A percentile compares a stretch with the other conserved stretches of the same genome.
phyloP scores from a whole-genome alignment of 257 asterid genomes.

The Echites panduratus region DNA sequence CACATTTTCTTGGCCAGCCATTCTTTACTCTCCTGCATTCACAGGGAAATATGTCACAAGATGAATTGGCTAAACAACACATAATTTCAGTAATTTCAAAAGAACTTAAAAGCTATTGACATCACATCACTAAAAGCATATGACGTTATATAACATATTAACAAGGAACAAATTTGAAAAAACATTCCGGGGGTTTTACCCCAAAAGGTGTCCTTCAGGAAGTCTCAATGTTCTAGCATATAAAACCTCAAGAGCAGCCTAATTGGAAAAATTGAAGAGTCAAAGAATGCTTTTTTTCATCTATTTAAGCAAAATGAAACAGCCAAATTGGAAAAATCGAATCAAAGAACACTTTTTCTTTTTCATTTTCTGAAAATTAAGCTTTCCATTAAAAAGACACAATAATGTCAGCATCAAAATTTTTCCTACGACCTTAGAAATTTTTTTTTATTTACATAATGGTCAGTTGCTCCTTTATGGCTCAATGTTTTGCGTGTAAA shows the following conservation, averaged over 20 bases:
- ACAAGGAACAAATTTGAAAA: neutral
- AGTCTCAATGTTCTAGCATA: neutral
- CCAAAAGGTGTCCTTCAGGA: neutral
- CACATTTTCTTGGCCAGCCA: conserved; percentile 48
- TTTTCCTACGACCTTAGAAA: neutral
- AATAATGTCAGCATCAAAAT: neutral
- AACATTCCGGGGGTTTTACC: neutral
- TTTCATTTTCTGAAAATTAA: neutral
- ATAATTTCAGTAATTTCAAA: neutral
- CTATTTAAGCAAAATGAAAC: too few relatives aligned
- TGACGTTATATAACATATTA: neutral
- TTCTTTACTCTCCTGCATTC: conserved; percentile 4
- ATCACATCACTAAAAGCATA: neutral
- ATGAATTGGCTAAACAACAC: neutral
- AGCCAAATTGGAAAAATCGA: too few relatives aligned
- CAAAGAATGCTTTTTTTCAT: neutral
- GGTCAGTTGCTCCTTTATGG: neutral
- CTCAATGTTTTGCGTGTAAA: neutral
- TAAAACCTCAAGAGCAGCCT: neutral
- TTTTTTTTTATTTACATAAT: neutral
- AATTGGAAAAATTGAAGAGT: neutral
- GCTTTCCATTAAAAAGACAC: neutral
- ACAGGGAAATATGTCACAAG: neutral
- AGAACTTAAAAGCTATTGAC: neutral
- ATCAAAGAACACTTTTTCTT: too few relatives aligned